Conservation (phyloP, 2,329 filamentous ascomycete genomes). For the Zarea fungicola region DNA sequence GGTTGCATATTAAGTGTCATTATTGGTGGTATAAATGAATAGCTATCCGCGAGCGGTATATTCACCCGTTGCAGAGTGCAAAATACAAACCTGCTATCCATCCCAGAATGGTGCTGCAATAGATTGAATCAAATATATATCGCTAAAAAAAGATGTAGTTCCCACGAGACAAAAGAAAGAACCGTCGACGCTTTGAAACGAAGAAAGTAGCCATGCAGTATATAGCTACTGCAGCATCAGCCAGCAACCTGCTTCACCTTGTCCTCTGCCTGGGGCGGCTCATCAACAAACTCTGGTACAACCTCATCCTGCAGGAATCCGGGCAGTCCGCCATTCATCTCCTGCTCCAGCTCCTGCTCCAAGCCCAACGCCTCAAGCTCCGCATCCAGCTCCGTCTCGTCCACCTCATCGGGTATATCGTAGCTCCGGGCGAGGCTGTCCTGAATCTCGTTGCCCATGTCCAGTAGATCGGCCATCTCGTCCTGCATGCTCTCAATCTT, state of each 20-base stretch:
- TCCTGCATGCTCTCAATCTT: constrained; percentile 98
- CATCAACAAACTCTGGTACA: constrained; percentile 84
- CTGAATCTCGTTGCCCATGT: constrained; percentile 97
- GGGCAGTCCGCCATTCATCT: constrained; percentile 62
- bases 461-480: constrained; percentile 97
- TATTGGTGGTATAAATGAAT: too few species aligned
- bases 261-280: constrained; percentile 65
- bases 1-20: too few species aligned
- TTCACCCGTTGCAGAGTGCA: too few species aligned
- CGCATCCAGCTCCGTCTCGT: constrained; percentile 92
- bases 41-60: too few species aligned
- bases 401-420: constrained; percentile 93
- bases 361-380: constrained; percentile 92
- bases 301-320: constrained; percentile 88
- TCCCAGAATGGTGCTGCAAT: too few species aligned
- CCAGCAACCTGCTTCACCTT: constrained; percentile 80
- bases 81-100: too few species aligned
- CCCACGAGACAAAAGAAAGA: neutral
- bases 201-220: neutral
- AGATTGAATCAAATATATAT: constrained; percentile 2
- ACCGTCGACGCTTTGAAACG: neutral
- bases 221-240: constrained; percentile 22
- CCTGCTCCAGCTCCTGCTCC: constrained; percentile 82
- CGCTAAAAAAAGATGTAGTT: neutral
- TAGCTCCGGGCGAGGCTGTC: constrained; percentile 88